phyloP scores from a whole-genome alignment of 805 yeast species.

The Ogataea paradorogensis region DNA sequence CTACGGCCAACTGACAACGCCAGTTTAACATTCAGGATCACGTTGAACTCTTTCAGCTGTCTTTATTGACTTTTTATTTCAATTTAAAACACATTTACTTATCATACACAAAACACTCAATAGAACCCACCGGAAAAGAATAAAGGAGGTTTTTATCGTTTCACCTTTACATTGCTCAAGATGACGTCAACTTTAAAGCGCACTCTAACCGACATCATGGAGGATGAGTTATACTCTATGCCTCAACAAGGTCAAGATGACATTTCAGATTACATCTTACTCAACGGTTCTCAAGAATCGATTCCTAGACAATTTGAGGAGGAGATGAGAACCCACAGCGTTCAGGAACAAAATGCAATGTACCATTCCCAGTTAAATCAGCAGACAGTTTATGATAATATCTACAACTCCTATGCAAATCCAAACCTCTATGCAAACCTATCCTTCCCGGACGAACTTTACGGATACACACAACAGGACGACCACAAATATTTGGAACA shows the following conservation, averaged over 20 bases:
- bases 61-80: neutral
- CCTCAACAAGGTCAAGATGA: constrained; percentile 24
- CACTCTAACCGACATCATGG: constrained; percentile 32
- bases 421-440: constrained; percentile 27
- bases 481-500: constrained; percentile 3
- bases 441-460: constrained; percentile 27
- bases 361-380: constrained; percentile 4
- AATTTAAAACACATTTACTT: constrained; percentile 1
- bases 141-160: constrained; percentile 5
- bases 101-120: constrained; percentile 8
- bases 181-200: constrained; percentile 33
- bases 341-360: constrained; percentile 4
- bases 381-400: constrained; percentile 16
- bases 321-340: constrained; percentile 8
- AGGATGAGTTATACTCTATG: constrained; percentile 29
- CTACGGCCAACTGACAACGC: constrained; percentile 1
- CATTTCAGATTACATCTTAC: constrained; percentile 23
- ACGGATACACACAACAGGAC: constrained; percentile 12
- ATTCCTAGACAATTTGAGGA: constrained; percentile 15
- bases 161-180: constrained; percentile 11
- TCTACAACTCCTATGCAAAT: constrained; percentile 30
- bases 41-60: neutral
- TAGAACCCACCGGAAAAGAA: constrained; percentile 6
- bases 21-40: neutral
- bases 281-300: constrained; percentile 31